Evolutionary conservation across 192 early-diverging fungal genomes (phyloP), one percentile per base, ranked within the genome.

Genomic region (Linnemannia hyalina): DNA sequence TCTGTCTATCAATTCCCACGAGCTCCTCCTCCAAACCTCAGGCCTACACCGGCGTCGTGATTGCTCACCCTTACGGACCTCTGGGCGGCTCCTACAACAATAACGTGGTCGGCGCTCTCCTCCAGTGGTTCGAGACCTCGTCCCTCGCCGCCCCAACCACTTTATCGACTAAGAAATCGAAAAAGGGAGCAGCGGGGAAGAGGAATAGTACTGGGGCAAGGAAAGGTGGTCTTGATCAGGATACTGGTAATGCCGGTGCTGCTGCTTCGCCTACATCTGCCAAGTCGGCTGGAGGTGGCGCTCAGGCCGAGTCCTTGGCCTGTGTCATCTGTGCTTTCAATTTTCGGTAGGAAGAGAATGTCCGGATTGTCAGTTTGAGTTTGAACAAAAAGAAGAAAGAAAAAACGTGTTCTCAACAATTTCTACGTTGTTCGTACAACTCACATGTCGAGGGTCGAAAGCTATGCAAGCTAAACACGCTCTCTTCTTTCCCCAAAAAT

Each of bases 21-120:
- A 80, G 35, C 26, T 41, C 63, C 23, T 81, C 79, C 26, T 70
- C 84, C 3, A 49, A 73, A 18, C 80, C 72, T 32, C 72, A 70
- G 8, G 35, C 35, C 16, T 54, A 77, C 32, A 89, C 86, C 22
- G 89, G 81, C 16, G 82, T 88, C 29, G 80, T 88, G 18, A 89
- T 89, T n/a, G 74, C 89, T 4, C 89, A 89, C 73, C 85, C 89
- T 1, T 89, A 89, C 76, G 89, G 89, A 18, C 89, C 89, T 18
- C 71, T 89, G 32, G 89, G 89, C 68, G 74, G 76, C 7, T 78
- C 81, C 7, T 80, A 82, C 47, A 82, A 88, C 77, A 82, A 88
- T 52, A 82, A 82, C 29, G 81, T 88, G 4, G 84, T 86, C 10
- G 84, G 84, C 6, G 75, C 78, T 11, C 15, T 86, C 22, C n/a